Evolutionary conservation across 495 filamentous ascomycete species (phyloP), one percentile per base, ranked within the genome.

Genomic region (Aspergillus homomorphus): DNA sequence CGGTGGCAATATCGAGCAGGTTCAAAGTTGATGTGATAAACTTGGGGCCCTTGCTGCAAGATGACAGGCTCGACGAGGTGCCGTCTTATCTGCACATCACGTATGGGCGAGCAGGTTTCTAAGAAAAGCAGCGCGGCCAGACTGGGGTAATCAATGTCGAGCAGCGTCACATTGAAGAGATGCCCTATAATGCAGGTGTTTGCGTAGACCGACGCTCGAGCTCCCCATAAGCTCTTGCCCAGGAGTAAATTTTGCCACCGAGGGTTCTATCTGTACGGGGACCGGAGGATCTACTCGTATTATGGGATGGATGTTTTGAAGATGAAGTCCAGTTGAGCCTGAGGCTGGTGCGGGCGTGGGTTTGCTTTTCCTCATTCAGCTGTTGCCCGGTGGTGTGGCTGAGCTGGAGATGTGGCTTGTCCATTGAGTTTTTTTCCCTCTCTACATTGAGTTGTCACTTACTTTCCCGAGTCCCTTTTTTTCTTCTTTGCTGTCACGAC

Each of bases 1-100:
- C 23, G 45, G 64, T 66, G 64, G 64, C 64, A 46, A 66, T 43
- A 41, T 44, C 19, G 22, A 41, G 46, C 21, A 56, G 49, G 54
- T 45, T 22, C 56, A n/a, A 50, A 23, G 19, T 55, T 38, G 38
- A 53, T 15, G 38, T 52, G 45, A 38, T 51, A 54, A 43, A 30
- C 6, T 26, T 33, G 30, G 50, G 23, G 12, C 5, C 33, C 33
- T 20, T 24, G 50, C 48, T 42, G 53, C 56, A 38, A 62, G 58
- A 14, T 57, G 61, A 62, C 48, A 59, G 60, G 59, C 51, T 49
- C 43, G 46, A 18, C n/a, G 45, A 46, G 48, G 46, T 14, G 46
- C 19, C 20, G 51, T 41, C 50, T 21, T 21, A 52, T 21, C 50
- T 52, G 50, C 50, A 52, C 6, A 28, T 52, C 38, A 23, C 50